Base-by-base conservation (phyloP, 352 stramenopile species). In the Phytophthora quininea region DNA sequence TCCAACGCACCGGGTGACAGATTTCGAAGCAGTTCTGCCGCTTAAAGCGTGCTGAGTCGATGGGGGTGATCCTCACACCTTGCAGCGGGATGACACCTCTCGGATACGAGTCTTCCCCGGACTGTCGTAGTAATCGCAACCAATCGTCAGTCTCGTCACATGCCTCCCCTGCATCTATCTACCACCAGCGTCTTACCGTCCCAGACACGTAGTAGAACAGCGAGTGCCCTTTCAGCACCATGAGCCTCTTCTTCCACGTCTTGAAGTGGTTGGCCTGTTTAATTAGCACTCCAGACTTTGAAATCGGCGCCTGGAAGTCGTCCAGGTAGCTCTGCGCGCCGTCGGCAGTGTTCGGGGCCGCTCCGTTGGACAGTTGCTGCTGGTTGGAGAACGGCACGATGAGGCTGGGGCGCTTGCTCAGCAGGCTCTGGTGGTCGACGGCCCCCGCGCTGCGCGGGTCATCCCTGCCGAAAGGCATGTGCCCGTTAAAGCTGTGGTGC, bases 251-350 rank as follows among this genome's bases (percentile, higher is more conserved):
- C 64, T 95, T 95, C 88, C 88, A 95, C 49, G 87, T 95, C 71
- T 95, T 95, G 48, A 95, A 89, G 67, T 95, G 88, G 60, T 95
- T 93, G 2, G 86, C 86, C 70, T 95, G 88, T 49, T 95, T 95
- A 61, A 93, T 92, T 19, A 95, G 77, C 65, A 95, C 88, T 40
- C 88, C 86, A 24, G 83, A 92, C 75, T 93, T 92, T 52, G 86
- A 88, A 53, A 92, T 92, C 27, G 83, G 83, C 55, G 86, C 84
- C 64, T 93, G 86, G 62, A 93, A 93, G 73, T 93, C 85, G 42
- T 88, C 79, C 54, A 89, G 57, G 64, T 93, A 93, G 54, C 66
- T 80, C 58, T 74, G 68, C 5, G 59, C 54, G 19, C 83, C 76
- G 14, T 74, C 58, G 14, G 65, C 42, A 2, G 65, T 51, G 49